Percentiles rank a stretch among this genome's conserved stretches.
Conservation (phyloP, 1,284 basidiomycete genomes). For the Porogramme epimiltina region DNA sequence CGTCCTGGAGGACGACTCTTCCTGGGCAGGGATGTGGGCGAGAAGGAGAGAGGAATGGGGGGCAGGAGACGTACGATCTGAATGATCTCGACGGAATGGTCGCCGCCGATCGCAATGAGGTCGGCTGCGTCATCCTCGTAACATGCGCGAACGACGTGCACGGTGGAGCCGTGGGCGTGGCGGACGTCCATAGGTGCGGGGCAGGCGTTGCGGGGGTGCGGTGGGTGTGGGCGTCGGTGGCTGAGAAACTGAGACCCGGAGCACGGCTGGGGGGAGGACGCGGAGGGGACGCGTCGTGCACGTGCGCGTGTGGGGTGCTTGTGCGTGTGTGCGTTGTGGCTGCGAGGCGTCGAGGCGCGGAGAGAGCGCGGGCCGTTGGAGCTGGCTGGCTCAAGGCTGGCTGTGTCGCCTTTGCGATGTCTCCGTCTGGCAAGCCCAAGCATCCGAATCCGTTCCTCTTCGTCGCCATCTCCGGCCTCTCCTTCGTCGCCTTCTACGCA, state of each 20-base stretch:
- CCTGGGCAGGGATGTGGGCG: conserved; percentile 20
- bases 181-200: conserved; percentile 52
- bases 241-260: neutral
- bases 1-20: conserved; percentile 39
- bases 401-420: too few relatives aligned
- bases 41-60: conserved; percentile 14
- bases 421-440: too few relatives aligned
- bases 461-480: conserved; percentile 53
- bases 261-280: neutral
- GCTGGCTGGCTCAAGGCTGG: too few relatives aligned
- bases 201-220: conserved; percentile 10
- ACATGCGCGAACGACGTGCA: conserved; percentile 64
- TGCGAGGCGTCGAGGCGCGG: too few relatives aligned
- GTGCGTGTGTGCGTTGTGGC: too few relatives aligned
- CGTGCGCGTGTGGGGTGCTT: conserved; percentile 7
- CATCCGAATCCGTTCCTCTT: conserved; percentile 67
- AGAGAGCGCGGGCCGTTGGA: too few relatives aligned
- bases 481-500: conserved; percentile 58
- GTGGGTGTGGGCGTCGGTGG: conserved; percentile 6
- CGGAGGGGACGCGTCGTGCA: neutral
- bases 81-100: conserved; percentile 70
- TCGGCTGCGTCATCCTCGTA: conserved; percentile 64
- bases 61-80: conserved; percentile 51
- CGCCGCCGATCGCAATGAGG: conserved; percentile 70
- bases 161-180: conserved; percentile 56